A percentile compares a stretch with the other conserved stretches of the same genome.
phyloP scores from a whole-genome alignment of 2,329 filamentous ascomycete species.

The Monilinia polystroma region DNA sequence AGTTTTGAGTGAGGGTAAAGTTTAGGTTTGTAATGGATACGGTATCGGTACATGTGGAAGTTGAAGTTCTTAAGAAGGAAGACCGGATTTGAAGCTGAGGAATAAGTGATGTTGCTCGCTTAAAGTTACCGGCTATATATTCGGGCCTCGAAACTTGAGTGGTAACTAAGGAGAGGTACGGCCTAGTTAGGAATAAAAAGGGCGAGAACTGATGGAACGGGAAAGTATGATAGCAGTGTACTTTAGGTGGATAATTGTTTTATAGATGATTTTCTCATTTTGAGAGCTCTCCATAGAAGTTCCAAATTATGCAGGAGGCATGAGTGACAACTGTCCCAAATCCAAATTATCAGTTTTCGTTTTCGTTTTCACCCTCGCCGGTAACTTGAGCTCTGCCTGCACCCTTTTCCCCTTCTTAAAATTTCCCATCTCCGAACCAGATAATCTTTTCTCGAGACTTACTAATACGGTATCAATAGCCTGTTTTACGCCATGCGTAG shows the following conservation, averaged over 20 bases:
- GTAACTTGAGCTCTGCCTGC: background rate
- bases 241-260: background rate
- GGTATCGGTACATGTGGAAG: background rate
- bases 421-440: conserved; percentile 7
- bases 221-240: background rate
- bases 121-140: no score
- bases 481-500: conserved; percentile 16
- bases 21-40: no score
- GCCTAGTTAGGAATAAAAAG: background rate
- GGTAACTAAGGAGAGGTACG: no score
- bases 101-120: background rate
- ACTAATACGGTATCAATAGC: background rate
- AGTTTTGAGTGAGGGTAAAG: background rate
- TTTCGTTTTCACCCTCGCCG: background rate
- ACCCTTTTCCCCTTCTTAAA: conserved; percentile 13
- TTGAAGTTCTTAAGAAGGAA: background rate
- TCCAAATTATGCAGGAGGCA: background rate
- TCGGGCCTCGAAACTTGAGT: no score
- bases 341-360: background rate
- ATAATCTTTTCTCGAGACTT: background rate
- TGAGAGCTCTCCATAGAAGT: no score
- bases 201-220: background rate
- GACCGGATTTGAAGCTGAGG: background rate
- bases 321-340: background rate
- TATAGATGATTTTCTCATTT: background rate